Conservation (phyloP, 2,329 filamentous ascomycete genomes). For the Oidium heveae region DNA sequence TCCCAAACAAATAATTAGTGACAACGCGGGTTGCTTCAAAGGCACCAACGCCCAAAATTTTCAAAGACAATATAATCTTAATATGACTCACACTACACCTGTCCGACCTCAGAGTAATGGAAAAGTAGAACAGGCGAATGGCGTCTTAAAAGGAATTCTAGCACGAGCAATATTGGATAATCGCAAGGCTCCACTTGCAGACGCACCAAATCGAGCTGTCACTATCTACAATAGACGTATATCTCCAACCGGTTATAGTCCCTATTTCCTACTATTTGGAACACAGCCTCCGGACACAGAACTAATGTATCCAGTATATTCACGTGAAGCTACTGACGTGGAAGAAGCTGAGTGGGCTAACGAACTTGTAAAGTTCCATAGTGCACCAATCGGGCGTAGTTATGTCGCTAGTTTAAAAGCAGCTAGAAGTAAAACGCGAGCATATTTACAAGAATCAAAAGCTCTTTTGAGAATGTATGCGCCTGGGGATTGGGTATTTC, state of each 20-base stretch:
- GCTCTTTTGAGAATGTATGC: background rate
- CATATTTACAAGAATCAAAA: background rate
- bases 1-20: background rate
- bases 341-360: background rate
- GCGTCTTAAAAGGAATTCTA: background rate
- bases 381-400: background rate
- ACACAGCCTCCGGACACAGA: background rate
- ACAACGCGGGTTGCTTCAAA: background rate
- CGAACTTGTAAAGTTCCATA: background rate
- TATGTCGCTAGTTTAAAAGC: background rate
- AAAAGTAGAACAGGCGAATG: background rate
- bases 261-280: background rate
- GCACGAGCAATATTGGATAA: background rate
- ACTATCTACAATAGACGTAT: background rate
- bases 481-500: background rate
- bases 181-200: background rate
- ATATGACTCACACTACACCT: background rate
- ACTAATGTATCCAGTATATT: background rate
- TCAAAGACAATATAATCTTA: background rate
- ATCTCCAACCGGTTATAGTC: background rate
- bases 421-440: background rate
- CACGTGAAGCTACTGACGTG: background rate
- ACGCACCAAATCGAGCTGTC: background rate
- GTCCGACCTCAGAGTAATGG: background rate
- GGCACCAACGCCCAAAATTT: background rate